A percentile compares a stretch with the other conserved stretches of the same genome.
Evolutionary conservation across 202 grass and related monocot genomes (phyloP).

Genomic region (Dendrocalamus latiflorus): DNA sequence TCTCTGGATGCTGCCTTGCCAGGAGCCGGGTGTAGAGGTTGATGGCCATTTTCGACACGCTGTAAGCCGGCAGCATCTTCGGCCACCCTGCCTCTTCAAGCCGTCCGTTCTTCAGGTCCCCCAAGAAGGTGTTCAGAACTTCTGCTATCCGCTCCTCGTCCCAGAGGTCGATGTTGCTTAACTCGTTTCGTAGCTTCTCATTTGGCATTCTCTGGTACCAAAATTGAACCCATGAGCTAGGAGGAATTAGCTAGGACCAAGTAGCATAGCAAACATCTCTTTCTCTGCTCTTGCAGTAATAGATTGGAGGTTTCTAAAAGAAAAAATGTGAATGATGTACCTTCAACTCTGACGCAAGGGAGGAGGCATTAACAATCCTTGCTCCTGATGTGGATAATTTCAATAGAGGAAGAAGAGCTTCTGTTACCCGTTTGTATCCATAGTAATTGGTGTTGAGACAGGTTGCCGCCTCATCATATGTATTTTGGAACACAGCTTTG

Average conservation of each 20-base stretch:
- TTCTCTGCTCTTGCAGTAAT: too few relatives aligned
- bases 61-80: constrained; percentile 66
- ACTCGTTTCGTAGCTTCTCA: constrained; percentile 45
- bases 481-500: constrained; percentile 31
- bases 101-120: constrained; percentile 47
- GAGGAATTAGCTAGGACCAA: neutral
- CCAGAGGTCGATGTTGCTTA: constrained; percentile 41
- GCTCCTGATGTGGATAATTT: constrained; percentile 34
- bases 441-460: constrained; percentile 74
- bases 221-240: neutral
- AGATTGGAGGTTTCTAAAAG: too few relatives aligned
- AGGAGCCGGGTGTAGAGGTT: constrained; percentile 70
- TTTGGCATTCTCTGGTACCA: constrained; percentile 69
- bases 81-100: constrained; percentile 64
- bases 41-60: constrained; percentile 60
- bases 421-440: constrained; percentile 56
- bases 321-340: neutral
- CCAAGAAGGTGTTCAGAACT: constrained; percentile 47
- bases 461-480: constrained; percentile 33
- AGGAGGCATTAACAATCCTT: constrained; percentile 67
- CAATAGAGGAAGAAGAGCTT: constrained; percentile 55
- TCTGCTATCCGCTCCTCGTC: constrained; percentile 32
- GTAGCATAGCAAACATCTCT: too few relatives aligned
- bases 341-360: constrained; percentile 69
- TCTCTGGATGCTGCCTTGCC: constrained; percentile 46